Base-by-base conservation (phyloP, 2,329 filamentous ascomycete species). In the Fusarium cicatricum region DNA sequence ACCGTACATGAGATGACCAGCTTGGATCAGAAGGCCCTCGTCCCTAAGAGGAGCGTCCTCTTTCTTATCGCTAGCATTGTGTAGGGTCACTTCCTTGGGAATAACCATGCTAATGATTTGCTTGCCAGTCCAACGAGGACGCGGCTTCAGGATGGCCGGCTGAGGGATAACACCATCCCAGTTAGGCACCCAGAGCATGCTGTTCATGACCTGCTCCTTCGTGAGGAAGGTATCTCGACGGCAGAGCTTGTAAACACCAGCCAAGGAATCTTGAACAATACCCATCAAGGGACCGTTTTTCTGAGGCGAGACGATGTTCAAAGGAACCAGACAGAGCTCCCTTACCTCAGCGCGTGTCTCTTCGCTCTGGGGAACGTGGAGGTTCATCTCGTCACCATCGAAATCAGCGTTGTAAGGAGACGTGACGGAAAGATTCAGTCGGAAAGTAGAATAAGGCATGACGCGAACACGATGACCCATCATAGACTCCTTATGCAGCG, bases 381-480 rank as follows among this genome's bases (percentile, higher is more conserved):
- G 86, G 74, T 99, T 99, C 95, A 99, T 99, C 78, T 99, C 95
- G 75, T 99, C 95, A 78, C 95, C 95, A 72, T 99, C 95, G 78
- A 99, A 99, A 90, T 99, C 95, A 69, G 95, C 95, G 79, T 99
- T 99, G 82, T 99, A 99, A 0, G 95, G 95, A 23, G 93, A 96
- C 1, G 96, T 99, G 71, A 99, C 95, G 0, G 95, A 99, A 66
- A 99, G 77, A 71, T 99, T 99, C 40, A 99, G 85, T 62, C 95
- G 89, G 82, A 99, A 99, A 2, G 95, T 99, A 6, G 95, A 99
- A 76, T 97, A 99, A 3, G 95, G 95, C 93, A 99, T 98, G 58
- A 99, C 95, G 57, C 90, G 89, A 61, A 99, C 95, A 68, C 92
- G 88, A 77, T 99, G 95, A 76, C 92, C 95, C 96, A 99, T 99